Conservation (phyloP, 352 stramenopile species). For the Salisapilia sapeloensis region DNA sequence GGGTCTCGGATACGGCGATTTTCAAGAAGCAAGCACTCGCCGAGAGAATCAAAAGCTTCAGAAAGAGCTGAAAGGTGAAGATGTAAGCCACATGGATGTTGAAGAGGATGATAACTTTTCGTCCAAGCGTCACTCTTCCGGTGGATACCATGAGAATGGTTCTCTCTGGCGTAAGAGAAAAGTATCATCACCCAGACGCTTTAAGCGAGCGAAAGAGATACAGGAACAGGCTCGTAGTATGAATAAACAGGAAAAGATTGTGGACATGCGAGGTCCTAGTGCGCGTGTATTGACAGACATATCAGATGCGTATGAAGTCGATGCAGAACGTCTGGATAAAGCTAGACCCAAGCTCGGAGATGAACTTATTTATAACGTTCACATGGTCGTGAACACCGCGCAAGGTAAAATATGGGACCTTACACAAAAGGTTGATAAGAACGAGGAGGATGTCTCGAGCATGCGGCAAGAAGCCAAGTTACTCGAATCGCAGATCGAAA, state of each 20-base stretch:
- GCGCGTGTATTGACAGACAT: conserved; percentile 57
- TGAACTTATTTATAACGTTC: conserved; percentile 85
- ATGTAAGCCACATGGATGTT: conserved; percentile 16
- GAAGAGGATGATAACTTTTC: conserved; percentile 16
- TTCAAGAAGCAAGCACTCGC: conserved; percentile 85
- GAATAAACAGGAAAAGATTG: conserved; percentile 36
- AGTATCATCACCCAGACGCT: conserved; percentile 12
- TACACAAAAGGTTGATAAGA: conserved; percentile 45
- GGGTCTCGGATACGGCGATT: conserved; percentile 88
- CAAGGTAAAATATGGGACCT: conserved; percentile 65
- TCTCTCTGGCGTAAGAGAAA: conserved; percentile 72
- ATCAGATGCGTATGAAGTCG: conserved; percentile 41
- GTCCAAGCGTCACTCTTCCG: conserved; percentile 8
- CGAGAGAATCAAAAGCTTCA: conserved; percentile 87
- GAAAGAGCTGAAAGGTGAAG: conserved; percentile 79
- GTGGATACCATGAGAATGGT: conserved; percentile 41
- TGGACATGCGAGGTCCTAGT: conserved; percentile 81
- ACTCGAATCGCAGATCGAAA: conserved; percentile 32
- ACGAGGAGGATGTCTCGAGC: conserved; percentile 18
- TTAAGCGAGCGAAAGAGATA: conserved; percentile 54
- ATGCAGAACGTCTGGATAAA: conserved; percentile 16
- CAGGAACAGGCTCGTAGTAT: conserved; percentile 17
- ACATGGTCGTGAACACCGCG: conserved; percentile 72
- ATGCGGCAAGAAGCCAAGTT: conserved; percentile 57
- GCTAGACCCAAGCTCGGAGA: conserved; percentile 67